A percentile compares a stretch with the other conserved stretches of the same genome.
Evolutionary conservation across 345 rosid species (phyloP).

Genomic region (Syzygium grande): DNA sequence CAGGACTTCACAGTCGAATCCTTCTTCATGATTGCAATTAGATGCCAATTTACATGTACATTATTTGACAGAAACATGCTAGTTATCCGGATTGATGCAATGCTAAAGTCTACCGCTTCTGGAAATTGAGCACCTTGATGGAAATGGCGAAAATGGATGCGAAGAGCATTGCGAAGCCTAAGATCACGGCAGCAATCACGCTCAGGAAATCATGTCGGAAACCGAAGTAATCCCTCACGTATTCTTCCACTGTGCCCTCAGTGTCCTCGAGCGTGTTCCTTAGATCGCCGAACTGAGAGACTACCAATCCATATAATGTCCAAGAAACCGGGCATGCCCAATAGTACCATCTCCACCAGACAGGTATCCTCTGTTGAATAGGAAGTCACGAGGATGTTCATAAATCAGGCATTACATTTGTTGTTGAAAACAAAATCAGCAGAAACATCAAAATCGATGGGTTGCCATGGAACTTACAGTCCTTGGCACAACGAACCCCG

Average conservation of each 20-base stretch:
- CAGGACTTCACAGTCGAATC: neutral
- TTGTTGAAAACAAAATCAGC: neutral
- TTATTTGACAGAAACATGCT: neutral
- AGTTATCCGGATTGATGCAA: neutral
- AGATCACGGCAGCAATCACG: slow-evolving; percentile 14
- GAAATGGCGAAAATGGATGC: slow-evolving; percentile 13
- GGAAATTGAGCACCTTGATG: slow-evolving; percentile 24
- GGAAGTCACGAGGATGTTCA: neutral
- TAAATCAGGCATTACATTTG: neutral
- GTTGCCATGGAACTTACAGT: slow-evolving; percentile 11
- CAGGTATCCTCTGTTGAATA: slow-evolving; percentile 21
- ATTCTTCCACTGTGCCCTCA: slow-evolving; percentile 6
- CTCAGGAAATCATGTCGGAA: slow-evolving; percentile 25
- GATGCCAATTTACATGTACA: neutral
- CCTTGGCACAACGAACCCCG: slow-evolving; percentile 32
- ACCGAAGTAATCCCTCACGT: slow-evolving; percentile 8
- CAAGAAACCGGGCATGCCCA: slow-evolving; percentile 33
- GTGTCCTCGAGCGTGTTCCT: neutral
- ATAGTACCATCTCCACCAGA: slow-evolving; percentile 48
- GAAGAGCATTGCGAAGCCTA: slow-evolving; percentile 17
- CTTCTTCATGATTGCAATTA: neutral
- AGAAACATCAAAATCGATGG: neutral
- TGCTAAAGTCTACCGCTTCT: slow-evolving; percentile 7
- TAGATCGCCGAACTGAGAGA: slow-evolving; percentile 29
- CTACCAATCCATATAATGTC: slow-evolving; percentile 31